These are phyloP conservation scores for Chytriomyces hyalinus DNA, from an alignment of 192 early-diverging fungal genomes.

Conservation along the genomic window DNA sequence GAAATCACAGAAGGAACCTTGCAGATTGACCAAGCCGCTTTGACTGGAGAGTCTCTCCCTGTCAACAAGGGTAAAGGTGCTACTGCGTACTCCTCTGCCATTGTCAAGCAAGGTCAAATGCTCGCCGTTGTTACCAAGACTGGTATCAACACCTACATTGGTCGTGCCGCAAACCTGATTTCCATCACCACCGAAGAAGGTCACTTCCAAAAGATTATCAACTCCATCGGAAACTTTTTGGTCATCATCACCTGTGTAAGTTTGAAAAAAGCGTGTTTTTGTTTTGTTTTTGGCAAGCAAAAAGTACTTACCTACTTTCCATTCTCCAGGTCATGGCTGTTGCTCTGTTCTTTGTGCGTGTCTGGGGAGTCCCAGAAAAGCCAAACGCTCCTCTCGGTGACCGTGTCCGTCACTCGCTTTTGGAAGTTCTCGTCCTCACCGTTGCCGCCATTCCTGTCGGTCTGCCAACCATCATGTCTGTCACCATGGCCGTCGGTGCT, in stretches of 20 bases:
- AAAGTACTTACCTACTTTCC: conserved; percentile 27
- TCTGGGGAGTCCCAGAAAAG: conserved; percentile 58
- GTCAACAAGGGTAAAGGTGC: conserved; percentile 82
- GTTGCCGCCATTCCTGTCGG: conserved; percentile 93
- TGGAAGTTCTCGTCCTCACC: conserved; percentile 78
- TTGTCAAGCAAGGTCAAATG: conserved; percentile 94
- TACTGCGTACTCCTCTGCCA: conserved; percentile 88
- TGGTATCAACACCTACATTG: conserved; percentile 91
- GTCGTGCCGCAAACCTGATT: conserved; percentile 91
- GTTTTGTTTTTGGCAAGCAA: neutral
- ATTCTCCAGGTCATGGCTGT: conserved; percentile 41
- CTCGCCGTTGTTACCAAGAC: conserved; percentile 95
- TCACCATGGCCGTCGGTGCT: conserved; percentile 94
- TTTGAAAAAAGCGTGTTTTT: neutral
- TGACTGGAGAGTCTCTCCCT: conserved; percentile 94
- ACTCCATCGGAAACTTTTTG: conserved; percentile 87
- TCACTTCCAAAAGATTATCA: conserved; percentile 92
- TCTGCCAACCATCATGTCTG: conserved; percentile 90
- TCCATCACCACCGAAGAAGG: conserved; percentile 88
- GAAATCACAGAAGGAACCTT: conserved; percentile 79
- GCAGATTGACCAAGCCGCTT: conserved; percentile 87
- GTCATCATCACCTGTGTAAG: conserved; percentile 67
- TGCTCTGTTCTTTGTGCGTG: conserved; percentile 71
- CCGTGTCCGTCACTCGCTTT: conserved; percentile 48
- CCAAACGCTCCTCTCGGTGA: conserved; percentile 42